These are phyloP conservation scores for Penicillium glabrum DNA, from an alignment of 2,329 filamentous ascomycete species.

Conservation along the genomic window DNA sequence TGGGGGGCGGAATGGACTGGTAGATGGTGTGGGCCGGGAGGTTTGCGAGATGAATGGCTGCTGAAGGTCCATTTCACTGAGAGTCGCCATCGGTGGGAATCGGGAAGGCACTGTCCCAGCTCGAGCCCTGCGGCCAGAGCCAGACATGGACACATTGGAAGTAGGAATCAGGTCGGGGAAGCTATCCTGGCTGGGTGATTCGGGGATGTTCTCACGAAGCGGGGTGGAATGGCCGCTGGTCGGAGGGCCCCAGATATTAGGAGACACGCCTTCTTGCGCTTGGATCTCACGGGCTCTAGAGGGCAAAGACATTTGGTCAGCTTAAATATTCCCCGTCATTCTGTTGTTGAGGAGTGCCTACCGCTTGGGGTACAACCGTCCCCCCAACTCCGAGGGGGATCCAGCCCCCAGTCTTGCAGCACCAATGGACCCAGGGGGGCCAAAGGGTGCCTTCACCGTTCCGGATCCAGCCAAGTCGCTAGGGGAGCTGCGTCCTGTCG, in stretches of 20 bases:
- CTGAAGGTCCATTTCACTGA: slow-evolving; percentile 58
- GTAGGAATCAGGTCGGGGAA: slow-evolving; percentile 86
- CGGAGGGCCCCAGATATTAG: slow-evolving; percentile 85
- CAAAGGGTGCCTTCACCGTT: slow-evolving; percentile 70
- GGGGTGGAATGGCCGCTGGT: slow-evolving; percentile 96
- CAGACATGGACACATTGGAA: slow-evolving; percentile 63
- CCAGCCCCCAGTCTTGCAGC: slow-evolving; percentile 76
- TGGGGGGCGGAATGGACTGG: slow-evolving; percentile 78
- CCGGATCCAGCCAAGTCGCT: slow-evolving; percentile 68
- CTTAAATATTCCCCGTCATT: background rate
- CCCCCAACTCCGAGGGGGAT: slow-evolving; percentile 88
- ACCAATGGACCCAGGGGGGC: slow-evolving; percentile 56
- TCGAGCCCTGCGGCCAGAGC: slow-evolving; percentile 73
- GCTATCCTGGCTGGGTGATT: slow-evolving; percentile 87
- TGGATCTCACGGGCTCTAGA: slow-evolving; percentile 90
- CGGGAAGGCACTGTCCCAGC: slow-evolving; percentile 95
- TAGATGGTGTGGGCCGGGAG: slow-evolving; percentile 80
- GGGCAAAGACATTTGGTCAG: slow-evolving; percentile 3
- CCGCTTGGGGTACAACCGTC: slow-evolving; percentile 87
- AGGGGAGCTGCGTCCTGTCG: slow-evolving; percentile 76
- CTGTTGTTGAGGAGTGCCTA: slow-evolving; percentile 48
- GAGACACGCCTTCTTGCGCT: slow-evolving; percentile 84
- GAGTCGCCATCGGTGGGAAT: slow-evolving; percentile 74
- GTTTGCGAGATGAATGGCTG: slow-evolving; percentile 68
- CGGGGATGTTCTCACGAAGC: slow-evolving; percentile 93